A percentile compares a stretch with the other conserved stretches of the same genome.
These are phyloP conservation scores for Leishmania arabica DNA, from an alignment of 208 protist species.

Conservation along the genomic window DNA sequence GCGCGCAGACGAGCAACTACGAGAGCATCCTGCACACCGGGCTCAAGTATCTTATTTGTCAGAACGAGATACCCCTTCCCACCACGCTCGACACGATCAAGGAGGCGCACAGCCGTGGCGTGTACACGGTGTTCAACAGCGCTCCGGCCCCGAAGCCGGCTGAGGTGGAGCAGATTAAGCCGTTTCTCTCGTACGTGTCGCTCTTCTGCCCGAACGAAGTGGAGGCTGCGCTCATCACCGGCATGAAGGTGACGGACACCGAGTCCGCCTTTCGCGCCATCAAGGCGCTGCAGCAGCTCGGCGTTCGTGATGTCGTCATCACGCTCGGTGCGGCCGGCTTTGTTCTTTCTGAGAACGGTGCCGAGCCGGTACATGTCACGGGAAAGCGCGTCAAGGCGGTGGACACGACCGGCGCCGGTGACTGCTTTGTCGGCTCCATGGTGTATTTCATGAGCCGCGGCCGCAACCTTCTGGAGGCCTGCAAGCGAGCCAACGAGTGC, in stretches of 20 bases:
- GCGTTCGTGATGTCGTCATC: conserved; percentile 84
- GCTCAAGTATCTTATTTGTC: conserved; percentile 85
- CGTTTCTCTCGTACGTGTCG: conserved; percentile 80
- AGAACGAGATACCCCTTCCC: conserved; percentile 91
- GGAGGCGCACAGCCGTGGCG: conserved; percentile 68
- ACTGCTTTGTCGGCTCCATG: conserved; percentile 94
- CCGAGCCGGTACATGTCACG: conserved; percentile 41
- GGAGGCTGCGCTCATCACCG: conserved; percentile 88
- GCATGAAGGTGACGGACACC: conserved; percentile 65
- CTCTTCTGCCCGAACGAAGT: conserved; percentile 94
- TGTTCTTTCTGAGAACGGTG: conserved; percentile 62
- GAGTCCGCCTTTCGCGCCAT: conserved; percentile 57
- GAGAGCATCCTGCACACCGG: conserved; percentile 48
- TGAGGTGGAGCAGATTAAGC: conserved; percentile 66
- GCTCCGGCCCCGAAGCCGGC: conserved; percentile 84
- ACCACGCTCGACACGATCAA: conserved; percentile 86
- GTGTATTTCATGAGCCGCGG: conserved; percentile 86
- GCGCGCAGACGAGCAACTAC: conserved; percentile 60
- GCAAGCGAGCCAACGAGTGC: conserved; percentile 75
- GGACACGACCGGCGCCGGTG: conserved; percentile 94
- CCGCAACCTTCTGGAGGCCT: conserved; percentile 72
- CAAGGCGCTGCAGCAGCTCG: conserved; percentile 65
- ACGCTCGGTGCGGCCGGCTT: conserved; percentile 87
- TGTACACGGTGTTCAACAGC: conserved; percentile 94
- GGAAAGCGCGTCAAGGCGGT: conserved; percentile 85